phyloP scores from a whole-genome alignment of 768 basidiomycete species.

The Pleurotus sapidus region DNA sequence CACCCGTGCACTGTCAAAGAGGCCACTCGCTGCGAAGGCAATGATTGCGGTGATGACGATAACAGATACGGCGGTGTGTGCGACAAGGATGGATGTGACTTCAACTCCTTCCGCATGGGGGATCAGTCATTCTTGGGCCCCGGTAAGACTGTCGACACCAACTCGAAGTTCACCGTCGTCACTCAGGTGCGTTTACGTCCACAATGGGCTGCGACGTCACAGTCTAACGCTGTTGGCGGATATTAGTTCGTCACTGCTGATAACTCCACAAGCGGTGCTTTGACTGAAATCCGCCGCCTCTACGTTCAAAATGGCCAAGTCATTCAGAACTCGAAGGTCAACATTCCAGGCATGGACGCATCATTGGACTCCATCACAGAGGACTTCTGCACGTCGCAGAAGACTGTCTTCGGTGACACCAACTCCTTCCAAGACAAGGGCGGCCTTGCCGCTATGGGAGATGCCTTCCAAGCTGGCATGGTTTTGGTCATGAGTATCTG shows the following conservation, averaged over 20 bases:
- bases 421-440: constrained; percentile 29
- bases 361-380: constrained; percentile 34
- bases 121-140: constrained; percentile 31
- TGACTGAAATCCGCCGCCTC: constrained; percentile 38
- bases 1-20: constrained; percentile 31
- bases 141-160: constrained; percentile 35
- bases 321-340: constrained; percentile 33
- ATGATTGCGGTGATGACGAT: constrained; percentile 22
- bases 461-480: constrained; percentile 28
- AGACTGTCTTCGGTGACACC: constrained; percentile 31
- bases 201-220: neutral
- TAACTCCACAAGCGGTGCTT: constrained; percentile 31
- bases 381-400: constrained; percentile 31
- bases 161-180: constrained; percentile 36
- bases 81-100: constrained; percentile 41
- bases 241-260: constrained; percentile 34
- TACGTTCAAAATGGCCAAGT: constrained; percentile 38
- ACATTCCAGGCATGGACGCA: constrained; percentile 26
- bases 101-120: constrained; percentile 45
- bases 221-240: neutral
- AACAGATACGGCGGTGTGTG: constrained; percentile 32
- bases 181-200: constrained; percentile 19
- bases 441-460: constrained; percentile 25
- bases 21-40: constrained; percentile 29
- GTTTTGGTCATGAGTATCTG: constrained; percentile 34